Base-by-base conservation (phyloP, 352 stramenopile genomes). In the Aphanomyces euteiches region DNA sequence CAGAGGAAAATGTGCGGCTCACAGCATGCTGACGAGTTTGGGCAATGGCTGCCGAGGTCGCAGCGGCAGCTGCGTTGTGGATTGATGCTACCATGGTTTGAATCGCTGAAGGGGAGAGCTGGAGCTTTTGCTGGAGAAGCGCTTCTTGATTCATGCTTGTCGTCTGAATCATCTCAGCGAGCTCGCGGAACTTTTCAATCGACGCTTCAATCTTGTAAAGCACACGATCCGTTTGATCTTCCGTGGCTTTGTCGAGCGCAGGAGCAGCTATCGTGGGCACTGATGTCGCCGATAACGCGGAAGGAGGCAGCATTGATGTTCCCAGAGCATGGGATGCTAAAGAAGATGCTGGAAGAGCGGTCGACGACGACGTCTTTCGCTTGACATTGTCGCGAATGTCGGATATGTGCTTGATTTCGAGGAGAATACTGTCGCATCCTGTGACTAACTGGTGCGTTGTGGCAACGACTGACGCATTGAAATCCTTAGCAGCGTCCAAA, bases 141-240 rank as follows among this genome's bases (percentile, higher is more conserved):
- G 86, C 86, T 72, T 93, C 86, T 47, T 85, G 83, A 68, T 94
- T 83, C 82, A 94, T 90, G 67, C 86, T 94, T 21, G 84, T 91
- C 57, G 84, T 82, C 59, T 94, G 86, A 58, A 94, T 82, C 48
- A 91, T 80, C 74, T 94, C 86, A 15, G 83, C 84, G 69, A 94
- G 77, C 45, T 94, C 84, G 0, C 83, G 75, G 2, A 94, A 77
- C 1, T 84, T 78, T 39, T 87, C 77, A 72, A 94, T 82, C 3
- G 84, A 81, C 5, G 81, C 80, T 73, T 92, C 84, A 40, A 94
- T 84, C 61, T 89, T 90, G 73, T 79, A 81, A 53, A 94, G 74
- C 56, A 82, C 82, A 39, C 83, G 84, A 63, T 94, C 86, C 15
- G 86, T 94, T 74, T 88, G 82, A 54, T 94, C 86, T 74, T 94